A percentile compares a stretch with the other conserved stretches of the same genome.
phyloP scores from a whole-genome alignment of 352 stramenopile genomes.

The Globisporangium lucens region DNA sequence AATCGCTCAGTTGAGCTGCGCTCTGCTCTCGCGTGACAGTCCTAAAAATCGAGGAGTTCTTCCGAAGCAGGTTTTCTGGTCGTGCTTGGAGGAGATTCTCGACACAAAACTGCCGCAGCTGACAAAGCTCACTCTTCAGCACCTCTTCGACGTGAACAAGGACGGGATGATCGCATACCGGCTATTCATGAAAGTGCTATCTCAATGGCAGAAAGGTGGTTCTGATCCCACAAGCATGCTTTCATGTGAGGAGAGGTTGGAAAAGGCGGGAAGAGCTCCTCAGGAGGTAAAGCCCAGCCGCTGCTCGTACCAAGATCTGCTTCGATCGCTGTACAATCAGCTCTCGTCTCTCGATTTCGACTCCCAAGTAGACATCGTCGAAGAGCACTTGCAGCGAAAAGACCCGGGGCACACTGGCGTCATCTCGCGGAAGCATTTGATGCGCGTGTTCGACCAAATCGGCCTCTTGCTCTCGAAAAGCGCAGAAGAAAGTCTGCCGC shows the following conservation, averaged over 20 bases:
- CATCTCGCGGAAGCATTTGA: constrained; percentile 38
- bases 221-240: neutral
- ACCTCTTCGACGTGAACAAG: constrained; percentile 72
- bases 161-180: constrained; percentile 61
- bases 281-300: too few species aligned
- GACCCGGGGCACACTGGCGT: constrained; percentile 25
- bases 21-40: constrained; percentile 38
- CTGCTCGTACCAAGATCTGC: constrained; percentile 26
- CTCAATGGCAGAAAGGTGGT: constrained; percentile 36
- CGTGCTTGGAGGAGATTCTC: constrained; percentile 32
- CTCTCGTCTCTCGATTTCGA: constrained; percentile 68
- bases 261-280: neutral
- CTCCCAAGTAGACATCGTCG: constrained; percentile 59
- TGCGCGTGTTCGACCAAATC: constrained; percentile 47
- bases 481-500: constrained; percentile 32
- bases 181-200: constrained; percentile 72
- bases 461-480: constrained; percentile 44
- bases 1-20: constrained; percentile 47
- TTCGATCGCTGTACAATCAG: constrained; percentile 57
- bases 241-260: neutral
- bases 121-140: constrained; percentile 41
- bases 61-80: constrained; percentile 25
- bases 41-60: constrained; percentile 26
- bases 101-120: constrained; percentile 22
- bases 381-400: constrained; percentile 48